phyloP scores from a whole-genome alignment of 108 stramenopile genomes.

The Fragilaria crotonensis region DNA sequence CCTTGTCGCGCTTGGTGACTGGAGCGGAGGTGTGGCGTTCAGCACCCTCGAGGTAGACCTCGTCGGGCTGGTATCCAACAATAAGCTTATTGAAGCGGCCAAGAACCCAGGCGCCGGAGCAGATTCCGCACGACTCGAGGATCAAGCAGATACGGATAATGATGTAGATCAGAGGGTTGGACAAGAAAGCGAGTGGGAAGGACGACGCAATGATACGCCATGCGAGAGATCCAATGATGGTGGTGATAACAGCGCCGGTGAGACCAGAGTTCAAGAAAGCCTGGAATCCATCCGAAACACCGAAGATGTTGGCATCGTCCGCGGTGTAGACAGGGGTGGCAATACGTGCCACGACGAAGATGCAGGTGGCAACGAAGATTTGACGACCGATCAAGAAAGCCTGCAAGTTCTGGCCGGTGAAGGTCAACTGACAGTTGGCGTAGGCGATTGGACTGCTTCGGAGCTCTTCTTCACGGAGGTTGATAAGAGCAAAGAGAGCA shows the following conservation, averaged over 20 bases:
- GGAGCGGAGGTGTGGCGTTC: neutral
- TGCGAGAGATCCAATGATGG: conserved; percentile 36
- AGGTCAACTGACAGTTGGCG: conserved; percentile 24
- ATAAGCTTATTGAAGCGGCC: conserved; percentile 14
- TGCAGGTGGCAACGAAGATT: too few species aligned
- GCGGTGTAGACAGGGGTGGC: conserved; percentile 22
- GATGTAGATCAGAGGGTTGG: conserved; percentile 35
- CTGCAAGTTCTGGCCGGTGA: conserved; percentile 27
- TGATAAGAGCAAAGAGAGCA: too few species aligned
- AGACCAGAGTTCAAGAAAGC: conserved; percentile 46
- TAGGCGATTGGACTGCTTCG: conserved; percentile 15
- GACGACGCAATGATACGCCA: conserved; percentile 50
- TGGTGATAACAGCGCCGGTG: conserved; percentile 43
- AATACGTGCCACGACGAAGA: conserved; percentile 53
- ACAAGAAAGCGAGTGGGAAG: conserved; percentile 45
- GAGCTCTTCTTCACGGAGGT: conserved; percentile 26
- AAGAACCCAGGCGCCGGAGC: conserved; percentile 37
- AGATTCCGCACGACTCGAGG: conserved; percentile 41
- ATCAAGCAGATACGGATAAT: conserved; percentile 42
- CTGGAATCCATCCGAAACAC: conserved; percentile 34
- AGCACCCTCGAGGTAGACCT: too few species aligned
- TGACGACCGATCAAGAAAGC: too few species aligned
- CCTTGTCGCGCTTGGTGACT: neutral
- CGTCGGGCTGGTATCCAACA: conserved; percentile 32
- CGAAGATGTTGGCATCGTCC: conserved; percentile 35